These are phyloP conservation scores for Eleusine indica DNA, from an alignment of 176 grass and related monocot species.

Conservation along the genomic window DNA sequence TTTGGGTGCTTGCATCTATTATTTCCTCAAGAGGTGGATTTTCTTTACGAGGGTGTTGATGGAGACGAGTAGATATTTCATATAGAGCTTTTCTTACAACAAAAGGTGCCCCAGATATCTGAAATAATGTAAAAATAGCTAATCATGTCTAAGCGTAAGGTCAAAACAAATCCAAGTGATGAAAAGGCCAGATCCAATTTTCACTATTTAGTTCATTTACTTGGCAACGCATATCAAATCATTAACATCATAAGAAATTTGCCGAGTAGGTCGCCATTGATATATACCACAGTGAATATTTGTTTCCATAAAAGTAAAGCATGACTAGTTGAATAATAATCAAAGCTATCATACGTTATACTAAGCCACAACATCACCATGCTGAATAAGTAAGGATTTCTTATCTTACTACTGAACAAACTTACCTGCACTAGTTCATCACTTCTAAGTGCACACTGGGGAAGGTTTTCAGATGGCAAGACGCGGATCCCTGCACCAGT, in stretches of 20 bases:
- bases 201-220: conserved; percentile 25
- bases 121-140: conserved; percentile 38
- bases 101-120: conserved; percentile 86
- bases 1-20: conserved; percentile 85
- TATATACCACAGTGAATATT: conserved; percentile 20
- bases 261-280: conserved; percentile 6
- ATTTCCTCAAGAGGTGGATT: conserved; percentile 87
- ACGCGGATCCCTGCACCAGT: conserved; percentile 79
- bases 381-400: conserved; percentile 30
- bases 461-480: conserved; percentile 77
- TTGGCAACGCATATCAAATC: conserved; percentile 8
- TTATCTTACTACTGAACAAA: conserved; percentile 27
- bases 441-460: conserved; percentile 75
- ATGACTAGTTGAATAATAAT: conserved; percentile 31
- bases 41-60: conserved; percentile 89
- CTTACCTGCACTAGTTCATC: conserved; percentile 97
- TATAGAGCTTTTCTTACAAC: conserved; percentile 90
- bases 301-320: conserved; percentile 11
- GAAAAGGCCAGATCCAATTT: conserved; percentile 13
- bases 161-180: background rate
- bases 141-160: conserved; percentile 21
- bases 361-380: conserved; percentile 19
- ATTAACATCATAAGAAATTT: conserved; percentile 31
- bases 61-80: conserved; percentile 85
- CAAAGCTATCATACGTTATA: conserved; percentile 30